Conservation (phyloP, 768 basidiomycete genomes). For the Filobasidium floriforme region DNA sequence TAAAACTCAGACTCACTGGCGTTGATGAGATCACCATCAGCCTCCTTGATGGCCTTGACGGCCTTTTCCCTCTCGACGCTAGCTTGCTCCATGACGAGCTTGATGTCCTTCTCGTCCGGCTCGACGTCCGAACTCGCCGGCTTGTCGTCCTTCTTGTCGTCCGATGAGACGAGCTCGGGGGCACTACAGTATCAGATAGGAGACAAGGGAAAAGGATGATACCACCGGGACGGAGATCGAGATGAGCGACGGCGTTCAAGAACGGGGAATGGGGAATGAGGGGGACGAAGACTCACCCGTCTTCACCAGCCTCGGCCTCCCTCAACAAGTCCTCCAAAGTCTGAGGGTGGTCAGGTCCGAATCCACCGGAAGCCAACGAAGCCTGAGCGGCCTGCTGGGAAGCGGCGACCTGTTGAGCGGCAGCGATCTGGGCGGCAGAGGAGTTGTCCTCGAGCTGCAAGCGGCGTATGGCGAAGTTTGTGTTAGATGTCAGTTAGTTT, state of each 20-base stretch:
- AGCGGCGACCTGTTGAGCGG: slow-evolving; percentile 66
- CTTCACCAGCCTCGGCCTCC: slow-evolving; percentile 24
- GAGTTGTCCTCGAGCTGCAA: slow-evolving; percentile 34
- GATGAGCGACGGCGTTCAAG: no score
- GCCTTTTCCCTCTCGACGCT: slow-evolving; percentile 87
- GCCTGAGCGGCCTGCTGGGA: slow-evolving; percentile 45
- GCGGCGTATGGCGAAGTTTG: no score
- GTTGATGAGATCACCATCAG: slow-evolving; percentile 88
- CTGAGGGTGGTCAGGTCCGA: slow-evolving; percentile 72
- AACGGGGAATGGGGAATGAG: no score
- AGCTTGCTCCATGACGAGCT: slow-evolving; percentile 83
- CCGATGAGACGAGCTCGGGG: slow-evolving; percentile 34
- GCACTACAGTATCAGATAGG: no score
- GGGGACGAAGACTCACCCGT: slow-evolving; percentile 34
- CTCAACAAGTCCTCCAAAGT: slow-evolving; percentile 47
- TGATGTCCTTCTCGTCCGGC: slow-evolving; percentile 86
- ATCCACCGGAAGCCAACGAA: slow-evolving; percentile 53
- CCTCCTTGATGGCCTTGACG: slow-evolving; percentile 79
- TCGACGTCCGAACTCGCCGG: slow-evolving; percentile 24
- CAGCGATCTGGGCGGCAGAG: slow-evolving; percentile 40
- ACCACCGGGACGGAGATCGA: no score
- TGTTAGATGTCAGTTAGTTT: no score
- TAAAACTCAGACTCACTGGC: slow-evolving; percentile 64
- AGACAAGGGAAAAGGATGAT: background rate
- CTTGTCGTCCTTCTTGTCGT: slow-evolving; percentile 24